These are phyloP conservation scores for Yamadazyma tumulicola DNA, from an alignment of 805 yeast genomes.

Conservation along the genomic window DNA sequence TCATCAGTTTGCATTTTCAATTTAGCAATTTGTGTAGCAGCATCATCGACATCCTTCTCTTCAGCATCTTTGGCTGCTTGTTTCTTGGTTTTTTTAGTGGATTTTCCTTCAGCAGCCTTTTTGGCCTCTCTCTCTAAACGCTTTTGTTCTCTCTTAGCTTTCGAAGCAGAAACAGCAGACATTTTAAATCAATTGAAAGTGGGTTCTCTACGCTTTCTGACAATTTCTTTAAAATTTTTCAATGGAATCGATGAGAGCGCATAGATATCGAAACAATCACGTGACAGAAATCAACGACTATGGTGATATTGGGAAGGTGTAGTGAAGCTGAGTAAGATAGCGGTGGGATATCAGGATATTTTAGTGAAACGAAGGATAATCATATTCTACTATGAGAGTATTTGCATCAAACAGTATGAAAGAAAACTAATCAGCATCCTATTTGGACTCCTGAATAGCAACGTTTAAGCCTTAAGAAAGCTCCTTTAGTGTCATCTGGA, in stretches of 20 bases:
- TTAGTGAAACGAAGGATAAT: too few species aligned
- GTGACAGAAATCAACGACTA: too few species aligned
- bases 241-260: constrained; percentile 1
- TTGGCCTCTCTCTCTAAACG: constrained; percentile 60
- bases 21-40: constrained; percentile 75
- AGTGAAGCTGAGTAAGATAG: too few species aligned
- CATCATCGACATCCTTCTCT: constrained; percentile 52
- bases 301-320: too few species aligned
- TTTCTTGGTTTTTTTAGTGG: constrained; percentile 60
- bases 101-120: constrained; percentile 62
- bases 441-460: too few species aligned
- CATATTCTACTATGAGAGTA: too few species aligned
- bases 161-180: constrained; percentile 70
- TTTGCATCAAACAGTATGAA: too few species aligned
- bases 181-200: constrained; percentile 1
- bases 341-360: too few species aligned
- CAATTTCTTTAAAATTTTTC: constrained; percentile 8
- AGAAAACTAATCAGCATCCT: too few species aligned
- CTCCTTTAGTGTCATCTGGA: too few species aligned
- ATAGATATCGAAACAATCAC: too few species aligned
- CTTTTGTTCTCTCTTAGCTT: constrained; percentile 98
- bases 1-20: constrained; percentile 91
- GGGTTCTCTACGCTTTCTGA: background rate
- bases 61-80: constrained; percentile 52
- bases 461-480: too few species aligned